Percentiles rank a stretch among this genome's conserved stretches.
These are phyloP conservation scores for Candida coquimbonensis DNA, from an alignment of 805 yeast genomes.

Conservation along the genomic window DNA sequence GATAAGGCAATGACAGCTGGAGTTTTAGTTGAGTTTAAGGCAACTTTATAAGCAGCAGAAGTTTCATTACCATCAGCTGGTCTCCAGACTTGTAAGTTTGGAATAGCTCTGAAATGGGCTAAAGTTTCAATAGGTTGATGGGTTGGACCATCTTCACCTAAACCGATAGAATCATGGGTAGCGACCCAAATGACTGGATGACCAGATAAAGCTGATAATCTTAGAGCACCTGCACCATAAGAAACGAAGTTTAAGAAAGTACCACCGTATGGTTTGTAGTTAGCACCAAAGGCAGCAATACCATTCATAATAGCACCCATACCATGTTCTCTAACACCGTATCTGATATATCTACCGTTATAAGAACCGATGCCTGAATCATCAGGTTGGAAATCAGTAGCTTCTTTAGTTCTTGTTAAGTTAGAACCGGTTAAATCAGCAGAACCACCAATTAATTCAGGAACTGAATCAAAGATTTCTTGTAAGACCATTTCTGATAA, in stretches of 20 bases:
- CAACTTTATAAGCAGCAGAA: constrained; percentile 71
- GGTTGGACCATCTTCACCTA: constrained; percentile 93
- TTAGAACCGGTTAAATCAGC: constrained; percentile 98
- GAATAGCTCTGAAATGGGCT: constrained; percentile 80
- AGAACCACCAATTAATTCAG: constrained; percentile 95
- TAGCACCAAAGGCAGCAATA: constrained; percentile 84
- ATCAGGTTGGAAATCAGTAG: constrained; percentile 91
- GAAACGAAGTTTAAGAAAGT: constrained; percentile 92
- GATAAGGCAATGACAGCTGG: constrained; percentile 74
- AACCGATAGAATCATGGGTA: constrained; percentile 84
- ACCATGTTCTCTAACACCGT: constrained; percentile 98
- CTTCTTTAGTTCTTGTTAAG: constrained; percentile 79
- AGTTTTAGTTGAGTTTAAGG: constrained; percentile 53
- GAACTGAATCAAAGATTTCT: constrained; percentile 54
- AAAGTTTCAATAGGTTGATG: constrained; percentile 88
- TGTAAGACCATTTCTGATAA: constrained; percentile 75
- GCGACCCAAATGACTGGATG: constrained; percentile 85
- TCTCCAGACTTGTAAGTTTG: constrained; percentile 83
- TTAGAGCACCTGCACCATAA: constrained; percentile 81
- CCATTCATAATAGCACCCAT: constrained; percentile 99
- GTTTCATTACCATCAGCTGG: constrained; percentile 91
- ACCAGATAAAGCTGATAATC: constrained; percentile 78
- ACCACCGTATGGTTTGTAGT: constrained; percentile 89
- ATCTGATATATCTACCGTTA: constrained; percentile 90
- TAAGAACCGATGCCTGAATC: constrained; percentile 74